Evolutionary conservation across 2,329 filamentous ascomycete genomes (phyloP).

Genomic region (Clonostachys sp.): DNA sequence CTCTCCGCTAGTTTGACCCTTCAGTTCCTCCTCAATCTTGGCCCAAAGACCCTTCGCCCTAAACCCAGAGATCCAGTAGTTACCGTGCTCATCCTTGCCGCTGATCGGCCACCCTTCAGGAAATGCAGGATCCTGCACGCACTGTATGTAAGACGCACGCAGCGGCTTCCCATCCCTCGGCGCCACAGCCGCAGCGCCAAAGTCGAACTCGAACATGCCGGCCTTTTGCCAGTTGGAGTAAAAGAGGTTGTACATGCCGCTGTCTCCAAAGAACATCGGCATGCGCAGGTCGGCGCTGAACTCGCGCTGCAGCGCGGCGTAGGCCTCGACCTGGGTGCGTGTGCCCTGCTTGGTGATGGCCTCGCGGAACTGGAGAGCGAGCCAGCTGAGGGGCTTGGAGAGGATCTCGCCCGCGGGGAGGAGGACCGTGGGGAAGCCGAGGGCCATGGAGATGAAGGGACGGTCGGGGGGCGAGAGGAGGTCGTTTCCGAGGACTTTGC

Average conservation of each 20-base stretch:
- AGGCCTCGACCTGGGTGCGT: slow-evolving; percentile 25
- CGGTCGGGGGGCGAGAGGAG: background rate
- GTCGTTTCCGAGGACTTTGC: background rate
- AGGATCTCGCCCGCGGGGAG: slow-evolving; percentile 13
- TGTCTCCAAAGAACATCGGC: slow-evolving; percentile 22
- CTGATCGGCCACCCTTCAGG: slow-evolving; percentile 11
- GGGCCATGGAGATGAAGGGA: slow-evolving; percentile 15
- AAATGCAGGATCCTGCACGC: slow-evolving; percentile 6
- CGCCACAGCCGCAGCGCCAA: background rate
- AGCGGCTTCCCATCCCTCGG: background rate
- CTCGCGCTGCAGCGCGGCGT: slow-evolving; percentile 6
- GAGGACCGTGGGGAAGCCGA: slow-evolving; percentile 10
- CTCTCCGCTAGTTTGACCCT: background rate
- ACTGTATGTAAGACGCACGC: slow-evolving; percentile 10
- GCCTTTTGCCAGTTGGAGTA: slow-evolving; percentile 25
- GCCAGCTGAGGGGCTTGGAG: slow-evolving; percentile 18
- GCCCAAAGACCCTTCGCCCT: slow-evolving; percentile 12
- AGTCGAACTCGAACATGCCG: background rate
- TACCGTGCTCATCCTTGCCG: slow-evolving; percentile 20
- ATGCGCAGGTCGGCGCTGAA: slow-evolving; percentile 6
- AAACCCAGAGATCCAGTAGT: slow-evolving; percentile 19
- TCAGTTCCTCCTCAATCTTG: slow-evolving; percentile 6
- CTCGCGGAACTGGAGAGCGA: slow-evolving; percentile 16
- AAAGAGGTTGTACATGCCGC: slow-evolving; percentile 19
- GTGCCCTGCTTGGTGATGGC: slow-evolving; percentile 22